Evolutionary conservation across 768 basidiomycete species (phyloP).

Genomic region (Pisolithus tinctorius): DNA sequence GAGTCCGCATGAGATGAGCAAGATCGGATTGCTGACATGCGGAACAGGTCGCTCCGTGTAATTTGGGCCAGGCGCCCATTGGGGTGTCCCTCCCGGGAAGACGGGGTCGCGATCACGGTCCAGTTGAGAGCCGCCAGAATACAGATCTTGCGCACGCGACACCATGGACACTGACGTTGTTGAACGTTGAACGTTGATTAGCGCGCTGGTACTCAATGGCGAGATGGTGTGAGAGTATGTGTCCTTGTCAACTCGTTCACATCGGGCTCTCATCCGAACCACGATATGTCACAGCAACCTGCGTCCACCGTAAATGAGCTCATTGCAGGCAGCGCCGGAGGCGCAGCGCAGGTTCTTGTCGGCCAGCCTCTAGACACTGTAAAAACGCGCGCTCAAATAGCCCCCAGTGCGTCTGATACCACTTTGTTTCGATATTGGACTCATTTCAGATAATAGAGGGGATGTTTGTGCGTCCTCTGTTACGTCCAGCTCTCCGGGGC

Average conservation of each 20-base stretch:
- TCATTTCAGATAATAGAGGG: constrained; percentile 43
- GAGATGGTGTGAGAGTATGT: neutral
- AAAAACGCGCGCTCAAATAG: constrained; percentile 84
- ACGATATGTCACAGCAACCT: constrained; percentile 18
- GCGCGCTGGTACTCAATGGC: neutral
- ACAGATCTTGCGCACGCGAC: neutral
- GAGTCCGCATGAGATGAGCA: constrained; percentile 1
- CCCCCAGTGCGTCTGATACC: constrained; percentile 51
- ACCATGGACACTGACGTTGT: neutral
- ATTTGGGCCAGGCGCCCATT: constrained; percentile 16
- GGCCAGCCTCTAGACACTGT: constrained; percentile 88
- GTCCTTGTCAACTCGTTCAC: neutral
- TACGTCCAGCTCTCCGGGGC: neutral
- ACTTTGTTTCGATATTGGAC: neutral
- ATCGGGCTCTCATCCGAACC: neutral
- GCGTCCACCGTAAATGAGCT: constrained; percentile 74
- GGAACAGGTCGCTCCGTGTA: constrained; percentile 25
- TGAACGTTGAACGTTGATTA: neutral
- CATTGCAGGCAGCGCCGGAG: constrained; percentile 82
- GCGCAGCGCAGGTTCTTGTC: constrained; percentile 93
- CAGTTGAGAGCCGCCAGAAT: neutral
- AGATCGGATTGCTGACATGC: constrained; percentile 21
- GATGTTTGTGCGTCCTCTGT: constrained; percentile 68
- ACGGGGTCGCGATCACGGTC: constrained; percentile 28
- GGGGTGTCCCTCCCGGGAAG: constrained; percentile 17